Conservation (phyloP, 495 filamentous ascomycete genomes). For the Diplogelasinospora grovesii region DNA sequence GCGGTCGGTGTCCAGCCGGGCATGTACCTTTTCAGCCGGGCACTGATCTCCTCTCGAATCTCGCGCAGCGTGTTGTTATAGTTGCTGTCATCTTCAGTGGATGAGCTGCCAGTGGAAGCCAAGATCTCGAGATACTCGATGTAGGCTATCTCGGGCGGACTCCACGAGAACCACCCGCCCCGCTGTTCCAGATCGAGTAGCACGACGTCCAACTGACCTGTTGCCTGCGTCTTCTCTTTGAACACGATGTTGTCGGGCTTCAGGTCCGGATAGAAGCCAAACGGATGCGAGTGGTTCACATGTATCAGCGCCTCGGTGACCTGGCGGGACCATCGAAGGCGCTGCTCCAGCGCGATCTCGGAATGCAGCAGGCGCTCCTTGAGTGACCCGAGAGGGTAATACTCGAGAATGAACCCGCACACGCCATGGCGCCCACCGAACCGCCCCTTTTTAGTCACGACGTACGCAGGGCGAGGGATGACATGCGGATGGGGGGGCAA, state of each 20-base stretch:
- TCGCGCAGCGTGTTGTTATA: background rate
- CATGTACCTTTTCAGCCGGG: constrained; percentile 3
- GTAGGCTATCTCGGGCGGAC: constrained; percentile 28
- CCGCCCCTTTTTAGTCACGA: constrained; percentile 24
- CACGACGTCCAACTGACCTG: constrained; percentile 13
- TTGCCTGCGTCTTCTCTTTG: background rate
- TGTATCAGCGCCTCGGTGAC: constrained; percentile 26
- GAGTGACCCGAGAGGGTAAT: constrained; percentile 23
- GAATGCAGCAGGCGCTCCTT: constrained; percentile 15
- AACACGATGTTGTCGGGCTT: constrained; percentile 32
- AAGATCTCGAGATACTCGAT: constrained; percentile 25
- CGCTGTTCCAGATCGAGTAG: constrained; percentile 32
- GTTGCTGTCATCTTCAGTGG: constrained; percentile 1
- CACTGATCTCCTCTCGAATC: constrained; percentile 1
- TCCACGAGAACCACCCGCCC: constrained; percentile 25
- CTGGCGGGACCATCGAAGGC: constrained; percentile 24
- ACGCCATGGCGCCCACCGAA: constrained; percentile 29
- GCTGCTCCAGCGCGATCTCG: constrained; percentile 6
- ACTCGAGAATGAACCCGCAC: constrained; percentile 28
- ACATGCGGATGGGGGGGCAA: constrained; percentile 23
- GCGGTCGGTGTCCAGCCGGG: constrained; percentile 7
- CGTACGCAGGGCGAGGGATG: constrained; percentile 18
- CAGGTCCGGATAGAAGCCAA: constrained; percentile 31
- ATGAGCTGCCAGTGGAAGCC: too few relatives aligned
- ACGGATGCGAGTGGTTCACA: constrained; percentile 17